Evolutionary conservation across 257 asterid genomes (phyloP).

Genomic region (Primulina tabacum): DNA sequence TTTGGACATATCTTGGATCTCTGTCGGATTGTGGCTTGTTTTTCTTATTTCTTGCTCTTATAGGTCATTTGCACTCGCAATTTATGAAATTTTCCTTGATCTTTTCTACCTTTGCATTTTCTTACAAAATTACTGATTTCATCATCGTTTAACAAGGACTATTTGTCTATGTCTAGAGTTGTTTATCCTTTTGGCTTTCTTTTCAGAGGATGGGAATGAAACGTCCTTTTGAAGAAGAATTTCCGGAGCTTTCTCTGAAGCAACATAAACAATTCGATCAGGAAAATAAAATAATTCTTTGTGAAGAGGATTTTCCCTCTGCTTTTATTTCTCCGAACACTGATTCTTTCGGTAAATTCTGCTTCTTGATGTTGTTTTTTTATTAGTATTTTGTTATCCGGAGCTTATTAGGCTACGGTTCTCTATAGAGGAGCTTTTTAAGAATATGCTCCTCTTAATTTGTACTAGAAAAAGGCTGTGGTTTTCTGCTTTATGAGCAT

Average conservation of each 20-base stretch:
- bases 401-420: background rate
- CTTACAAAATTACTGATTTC: constrained; percentile 7
- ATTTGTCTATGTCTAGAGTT: background rate
- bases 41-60: too few species aligned
- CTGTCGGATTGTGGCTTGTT: too few species aligned
- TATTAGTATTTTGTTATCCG: background rate
- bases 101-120: background rate
- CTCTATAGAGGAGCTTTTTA: constrained; percentile 7
- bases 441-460: background rate
- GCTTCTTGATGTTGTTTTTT: background rate
- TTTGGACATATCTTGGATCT: too few species aligned
- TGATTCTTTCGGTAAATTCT: constrained; percentile 40
- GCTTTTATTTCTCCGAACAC: constrained; percentile 19
- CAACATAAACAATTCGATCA: constrained; percentile 48
- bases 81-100: background rate
- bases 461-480: constrained; percentile 8
- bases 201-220: constrained; percentile 60
- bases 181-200: constrained; percentile 15
- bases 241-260: constrained; percentile 57
- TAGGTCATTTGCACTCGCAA: background rate
- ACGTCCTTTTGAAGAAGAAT: constrained; percentile 52
- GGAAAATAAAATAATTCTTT: constrained; percentile 24
- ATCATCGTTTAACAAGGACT: background rate
- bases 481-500: background rate
- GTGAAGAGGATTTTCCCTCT: constrained; percentile 31